A percentile compares a stretch with the other conserved stretches of the same genome.
Conservation (phyloP, 441 rosid species). For the Erodium texanum region DNA sequence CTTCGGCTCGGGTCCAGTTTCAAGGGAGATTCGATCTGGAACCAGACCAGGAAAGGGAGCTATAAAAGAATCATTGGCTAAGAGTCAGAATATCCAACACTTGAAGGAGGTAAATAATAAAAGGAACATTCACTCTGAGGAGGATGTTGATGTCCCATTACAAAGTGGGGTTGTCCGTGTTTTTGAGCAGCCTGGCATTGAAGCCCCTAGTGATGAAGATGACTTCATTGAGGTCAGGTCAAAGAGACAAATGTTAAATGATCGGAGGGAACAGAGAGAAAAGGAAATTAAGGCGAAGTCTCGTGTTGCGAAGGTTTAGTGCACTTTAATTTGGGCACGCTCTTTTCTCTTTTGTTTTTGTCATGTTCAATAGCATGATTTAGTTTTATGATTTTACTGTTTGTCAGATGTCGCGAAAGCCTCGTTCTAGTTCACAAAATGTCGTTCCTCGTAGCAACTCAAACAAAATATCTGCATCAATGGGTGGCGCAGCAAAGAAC, state of each 20-base stretch:
- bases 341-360: constrained; percentile 3
- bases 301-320: constrained; percentile 60
- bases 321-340: constrained; percentile 16
- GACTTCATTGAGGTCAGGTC: constrained; percentile 98
- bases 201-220: constrained; percentile 86
- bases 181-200: constrained; percentile 87
- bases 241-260: constrained; percentile 95
- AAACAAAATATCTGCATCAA: constrained; percentile 32
- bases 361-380: constrained; percentile 12
- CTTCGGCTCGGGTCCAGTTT: constrained; percentile 28
- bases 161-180: constrained; percentile 75
- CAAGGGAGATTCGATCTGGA: constrained; percentile 35
- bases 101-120: constrained; percentile 41
- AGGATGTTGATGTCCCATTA: constrained; percentile 59
- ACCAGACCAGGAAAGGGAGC: constrained; percentile 38
- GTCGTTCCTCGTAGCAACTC: constrained; percentile 25
- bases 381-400: constrained; percentile 15
- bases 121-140: constrained; percentile 35
- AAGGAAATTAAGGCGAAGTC: constrained; percentile 91
- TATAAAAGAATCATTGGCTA: constrained; percentile 40
- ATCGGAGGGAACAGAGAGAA: constrained; percentile 93
- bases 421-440: constrained; percentile 39
- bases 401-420: constrained; percentile 53
- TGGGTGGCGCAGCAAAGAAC: constrained; percentile 32
- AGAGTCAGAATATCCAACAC: constrained; percentile 32